Evolutionary conservation across 2,329 filamentous ascomycete species (phyloP).

Genomic region (Botrytis fragariae): DNA sequence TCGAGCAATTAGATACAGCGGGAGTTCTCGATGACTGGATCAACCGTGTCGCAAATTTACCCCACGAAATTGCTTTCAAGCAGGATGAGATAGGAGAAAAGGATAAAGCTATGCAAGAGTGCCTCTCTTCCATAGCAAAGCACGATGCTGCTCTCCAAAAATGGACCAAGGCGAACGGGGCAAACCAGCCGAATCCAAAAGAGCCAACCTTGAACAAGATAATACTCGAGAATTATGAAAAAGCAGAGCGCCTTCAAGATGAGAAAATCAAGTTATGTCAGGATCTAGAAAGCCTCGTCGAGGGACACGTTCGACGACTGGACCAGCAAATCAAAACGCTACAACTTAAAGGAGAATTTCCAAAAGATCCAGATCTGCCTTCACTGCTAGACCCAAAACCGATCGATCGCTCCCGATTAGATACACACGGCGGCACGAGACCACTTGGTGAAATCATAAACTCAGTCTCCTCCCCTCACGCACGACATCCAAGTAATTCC

Average conservation of each 20-base stretch:
- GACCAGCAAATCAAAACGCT: constrained; percentile 62
- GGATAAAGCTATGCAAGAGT: constrained; percentile 68
- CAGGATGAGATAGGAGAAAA: constrained; percentile 82
- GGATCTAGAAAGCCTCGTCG: constrained; percentile 58
- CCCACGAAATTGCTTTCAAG: constrained; percentile 78
- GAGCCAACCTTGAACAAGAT: constrained; percentile 66
- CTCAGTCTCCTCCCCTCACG: constrained; percentile 27
- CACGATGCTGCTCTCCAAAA: constrained; percentile 75
- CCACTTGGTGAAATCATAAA: constrained; percentile 33
- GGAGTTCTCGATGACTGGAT: constrained; percentile 78
- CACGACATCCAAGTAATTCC: constrained; percentile 35
- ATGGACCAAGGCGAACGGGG: constrained; percentile 75
- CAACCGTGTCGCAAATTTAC: constrained; percentile 71
- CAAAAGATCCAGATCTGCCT: constrained; percentile 55
- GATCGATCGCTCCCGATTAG: constrained; percentile 44
- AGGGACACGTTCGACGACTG: constrained; percentile 61
- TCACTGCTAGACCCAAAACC: constrained; percentile 59
- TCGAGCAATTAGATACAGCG: constrained; percentile 61
- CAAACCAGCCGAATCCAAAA: constrained; percentile 70
- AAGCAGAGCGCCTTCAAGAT: constrained; percentile 66
- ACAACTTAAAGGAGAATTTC: constrained; percentile 55
- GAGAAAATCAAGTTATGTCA: constrained; percentile 71
- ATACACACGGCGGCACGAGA: constrained; percentile 25
- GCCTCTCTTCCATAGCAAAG: constrained; percentile 65
- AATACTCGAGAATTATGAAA: constrained; percentile 66